Evolutionary conservation across 306 rosid species (phyloP), one percentile per base, ranked within the genome.

Genomic region (Malus domestica): DNA sequence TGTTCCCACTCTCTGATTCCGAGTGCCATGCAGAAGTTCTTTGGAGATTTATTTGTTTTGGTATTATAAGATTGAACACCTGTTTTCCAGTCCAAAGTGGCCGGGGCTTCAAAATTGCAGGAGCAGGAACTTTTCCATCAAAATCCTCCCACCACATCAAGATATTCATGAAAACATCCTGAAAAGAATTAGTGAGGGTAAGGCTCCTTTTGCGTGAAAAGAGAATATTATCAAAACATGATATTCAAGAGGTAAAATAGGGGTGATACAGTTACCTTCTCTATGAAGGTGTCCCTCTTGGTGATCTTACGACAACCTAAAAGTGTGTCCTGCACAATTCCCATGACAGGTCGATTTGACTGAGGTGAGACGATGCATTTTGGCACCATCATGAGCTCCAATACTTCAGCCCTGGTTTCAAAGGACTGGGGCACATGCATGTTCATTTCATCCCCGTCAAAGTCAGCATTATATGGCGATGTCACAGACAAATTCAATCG

Each of bases 91-190:
- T 95, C 99, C 99, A 95, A 75, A 92, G 76, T 71, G 99, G 99
- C 68, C 91, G 96, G 40, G 99, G 99, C 89, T 95, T 95, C 85
- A 90, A 86, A 80, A 95, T 90, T 65, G 98, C 75, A 60, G 99
- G 99, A 76, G 98, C 86, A 30, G 99, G 99, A 75, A 95, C 87
- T 83, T 95, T 92, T 70, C 99, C 97, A 54, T 95, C 99, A 87
- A 92, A 95, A 82, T 95, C 99, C 82, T 95, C 99, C 99, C 99
- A 95, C 99, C 99, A 95, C 99, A 95, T 95, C 91, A 95, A 85
- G 75, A 89, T 95, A 85, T 95, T 95, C 99, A 95, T 95, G 70
- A 95, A 92, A 83, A 92, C 99, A 81, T 95, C 99, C 99, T 95
- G 88, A 70, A 84, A 79, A 75, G 67, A 51, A 72, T 55, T 25